Evolutionary conservation across 108 stramenopile genomes (phyloP), one percentile per base, ranked within the genome.

Genomic region (Skeletonema tropicum): DNA sequence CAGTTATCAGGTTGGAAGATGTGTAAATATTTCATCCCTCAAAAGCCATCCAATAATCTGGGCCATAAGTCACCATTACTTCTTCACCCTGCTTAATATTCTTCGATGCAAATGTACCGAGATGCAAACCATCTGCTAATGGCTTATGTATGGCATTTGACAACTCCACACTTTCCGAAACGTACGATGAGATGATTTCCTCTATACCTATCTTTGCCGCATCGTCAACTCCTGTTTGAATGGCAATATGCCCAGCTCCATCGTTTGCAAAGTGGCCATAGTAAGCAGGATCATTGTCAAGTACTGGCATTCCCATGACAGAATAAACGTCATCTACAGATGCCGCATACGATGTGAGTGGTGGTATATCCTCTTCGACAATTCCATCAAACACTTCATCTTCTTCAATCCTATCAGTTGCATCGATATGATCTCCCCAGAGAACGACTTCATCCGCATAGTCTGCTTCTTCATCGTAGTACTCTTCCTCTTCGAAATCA

Each of bases 231-330:
- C 23, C 23, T 9, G 52, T 23, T 23, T 55, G 52, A 55, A 62
- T n/a, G 41, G 61, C 61, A 49, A 62, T 62, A 13, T 62, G 66
- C 15, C 66, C 57, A 3, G 61, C 61, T 39, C 61, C 61, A 46
- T 62, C 61, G 21, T 62, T 62, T 49, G 61, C 61, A 42, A 61
- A 62, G 8, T 62, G 61, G 19, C 61, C 9, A 42, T 11, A 61
- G 60, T 61, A 61, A 14, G 61, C 69, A 17, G 60, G 29, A 57
- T 66, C n/a, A 17, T 49, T 17, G 49, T 66, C 49, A 14, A 66
- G 55, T 9, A 45, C 6, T 6, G 65, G 65, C 15, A 55, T 14
- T 14, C 65, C 65, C 65, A 66, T 66, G 0, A 61, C 60, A 15
- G 60, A 61, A 19, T 61, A 61, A 0, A 42, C 39, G 32, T 61